phyloP scores from a whole-genome alignment of 331 rosid genomes.

The Stylosanthes scabra region DNA sequence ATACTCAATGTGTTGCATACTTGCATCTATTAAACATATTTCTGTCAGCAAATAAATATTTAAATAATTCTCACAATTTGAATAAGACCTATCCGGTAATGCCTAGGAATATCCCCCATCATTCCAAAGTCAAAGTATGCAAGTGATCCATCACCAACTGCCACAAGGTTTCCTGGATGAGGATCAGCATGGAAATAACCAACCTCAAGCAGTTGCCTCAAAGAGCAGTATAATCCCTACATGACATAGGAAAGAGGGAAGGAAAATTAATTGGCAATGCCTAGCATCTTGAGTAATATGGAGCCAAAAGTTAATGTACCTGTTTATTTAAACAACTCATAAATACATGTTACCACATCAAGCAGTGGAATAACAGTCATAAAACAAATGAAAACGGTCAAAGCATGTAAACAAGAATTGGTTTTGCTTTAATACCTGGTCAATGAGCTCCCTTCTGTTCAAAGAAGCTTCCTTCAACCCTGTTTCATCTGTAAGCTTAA shows the following conservation, averaged over 20 bases:
- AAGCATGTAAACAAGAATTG: slow-evolving; percentile 35
- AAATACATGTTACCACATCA: slow-evolving; percentile 15
- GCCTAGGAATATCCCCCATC: slow-evolving; percentile 99
- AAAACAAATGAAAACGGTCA: slow-evolving; percentile 21
- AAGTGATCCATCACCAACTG: slow-evolving; percentile 72
- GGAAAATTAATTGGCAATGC: slow-evolving; percentile 20
- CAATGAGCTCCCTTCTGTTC: slow-evolving; percentile 84
- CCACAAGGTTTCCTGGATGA: slow-evolving; percentile 99
- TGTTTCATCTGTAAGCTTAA: slow-evolving; percentile 92
- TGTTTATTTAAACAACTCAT: slow-evolving; percentile 1
- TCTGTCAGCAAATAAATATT: slow-evolving; percentile 13
- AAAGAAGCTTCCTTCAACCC: slow-evolving; percentile 68
- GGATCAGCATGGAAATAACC: slow-evolving; percentile 99
- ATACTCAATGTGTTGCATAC: slow-evolving; percentile 25
- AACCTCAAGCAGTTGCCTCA: slow-evolving; percentile 95
- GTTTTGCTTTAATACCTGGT: slow-evolving; percentile 63
- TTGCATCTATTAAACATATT: slow-evolving; percentile 6
- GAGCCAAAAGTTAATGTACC: slow-evolving; percentile 23
- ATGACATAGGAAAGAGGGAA: slow-evolving; percentile 39
- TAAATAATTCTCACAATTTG: slow-evolving; percentile 70
- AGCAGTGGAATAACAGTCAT: slow-evolving; percentile 22
- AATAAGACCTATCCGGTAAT: slow-evolving; percentile 89
- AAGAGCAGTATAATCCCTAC: slow-evolving; percentile 89
- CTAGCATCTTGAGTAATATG: slow-evolving; percentile 24
- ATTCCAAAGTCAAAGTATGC: slow-evolving; percentile 98